Conservation (phyloP, 352 stramenopile genomes). For the Pythium apleroticum region DNA sequence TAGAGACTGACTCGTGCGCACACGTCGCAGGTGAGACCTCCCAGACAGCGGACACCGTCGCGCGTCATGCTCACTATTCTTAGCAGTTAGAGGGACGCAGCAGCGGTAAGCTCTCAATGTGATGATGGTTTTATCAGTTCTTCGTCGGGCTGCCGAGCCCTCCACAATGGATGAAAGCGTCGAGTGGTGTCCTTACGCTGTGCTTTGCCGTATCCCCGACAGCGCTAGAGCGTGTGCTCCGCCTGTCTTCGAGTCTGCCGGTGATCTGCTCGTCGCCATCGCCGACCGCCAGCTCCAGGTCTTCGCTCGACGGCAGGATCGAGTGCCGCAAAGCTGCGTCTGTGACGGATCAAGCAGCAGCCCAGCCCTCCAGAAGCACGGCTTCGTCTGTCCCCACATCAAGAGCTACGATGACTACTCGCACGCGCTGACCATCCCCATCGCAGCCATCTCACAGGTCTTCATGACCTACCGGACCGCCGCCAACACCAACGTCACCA, state of each 20-base stretch:
- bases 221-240: constrained; percentile 1
- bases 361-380: not conserved
- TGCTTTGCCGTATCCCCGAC: constrained; percentile 2
- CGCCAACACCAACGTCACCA: not conserved
- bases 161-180: not conserved
- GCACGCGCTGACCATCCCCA: constrained; percentile 30
- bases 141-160: not conserved
- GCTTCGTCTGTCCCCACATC: constrained; percentile 46
- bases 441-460: constrained; percentile 35
- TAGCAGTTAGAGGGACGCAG: not conserved
- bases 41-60: not conserved
- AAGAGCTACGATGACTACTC: constrained; percentile 34
- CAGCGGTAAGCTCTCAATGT: not conserved
- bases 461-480: constrained; percentile 36
- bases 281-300: constrained; percentile 10
- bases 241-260: not conserved
- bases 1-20: not conserved
- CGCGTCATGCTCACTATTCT: constrained; percentile 5
- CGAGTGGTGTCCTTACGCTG: constrained; percentile 17
- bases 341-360: constrained; percentile 9
- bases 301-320: constrained; percentile 8
- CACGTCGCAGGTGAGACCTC: not conserved
- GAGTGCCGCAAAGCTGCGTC: constrained; percentile 17
- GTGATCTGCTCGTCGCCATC: constrained; percentile 22
- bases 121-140: not conserved